phyloP scores from a whole-genome alignment of 768 basidiomycete species.

The Coprinellus aureogranulatus region DNA sequence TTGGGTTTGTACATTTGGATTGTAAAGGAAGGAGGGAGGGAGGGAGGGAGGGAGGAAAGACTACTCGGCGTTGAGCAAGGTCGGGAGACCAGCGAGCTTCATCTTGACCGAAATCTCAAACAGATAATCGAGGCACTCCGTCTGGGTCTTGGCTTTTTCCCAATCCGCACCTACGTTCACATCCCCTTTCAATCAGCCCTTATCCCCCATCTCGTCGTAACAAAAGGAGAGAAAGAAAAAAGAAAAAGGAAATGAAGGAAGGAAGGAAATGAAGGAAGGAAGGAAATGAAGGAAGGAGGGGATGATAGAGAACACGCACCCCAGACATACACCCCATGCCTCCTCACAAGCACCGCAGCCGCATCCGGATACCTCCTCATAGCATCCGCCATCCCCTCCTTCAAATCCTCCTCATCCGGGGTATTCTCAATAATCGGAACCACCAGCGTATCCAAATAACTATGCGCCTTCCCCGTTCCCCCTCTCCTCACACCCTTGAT shows the following conservation, averaged over 20 bases:
- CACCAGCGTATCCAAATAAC: slow-evolving; percentile 81
- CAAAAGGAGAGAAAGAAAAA: no score
- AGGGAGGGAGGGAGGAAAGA: no score
- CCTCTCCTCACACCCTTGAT: slow-evolving; percentile 84
- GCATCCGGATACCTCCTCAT: slow-evolving; percentile 80
- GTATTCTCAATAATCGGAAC: slow-evolving; percentile 92
- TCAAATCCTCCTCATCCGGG: slow-evolving; percentile 85
- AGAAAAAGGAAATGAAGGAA: slow-evolving; percentile 8
- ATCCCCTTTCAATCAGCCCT: no score
- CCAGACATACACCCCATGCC: slow-evolving; percentile 87
- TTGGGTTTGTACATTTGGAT: no score
- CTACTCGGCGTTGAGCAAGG: slow-evolving; percentile 32
- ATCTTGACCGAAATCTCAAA: slow-evolving; percentile 87
- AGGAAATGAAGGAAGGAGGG: not conserved
- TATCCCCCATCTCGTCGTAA: no score
- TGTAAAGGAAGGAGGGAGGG: no score
- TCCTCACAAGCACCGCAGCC: slow-evolving; percentile 70
- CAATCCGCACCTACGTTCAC: slow-evolving; percentile 69
- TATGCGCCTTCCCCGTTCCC: slow-evolving; percentile 72
- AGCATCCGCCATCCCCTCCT: slow-evolving; percentile 83
- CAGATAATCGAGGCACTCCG: slow-evolving; percentile 90
- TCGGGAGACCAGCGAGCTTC: slow-evolving; percentile 61
- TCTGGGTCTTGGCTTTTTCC: slow-evolving; percentile 88
- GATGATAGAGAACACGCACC: slow-evolving; percentile 50
- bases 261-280: not conserved